A percentile compares a stretch with the other conserved stretches of the same genome.
These are phyloP conservation scores for Noccaea bulbosa DNA, from an alignment of 345 rosid species.

Conservation along the genomic window DNA sequence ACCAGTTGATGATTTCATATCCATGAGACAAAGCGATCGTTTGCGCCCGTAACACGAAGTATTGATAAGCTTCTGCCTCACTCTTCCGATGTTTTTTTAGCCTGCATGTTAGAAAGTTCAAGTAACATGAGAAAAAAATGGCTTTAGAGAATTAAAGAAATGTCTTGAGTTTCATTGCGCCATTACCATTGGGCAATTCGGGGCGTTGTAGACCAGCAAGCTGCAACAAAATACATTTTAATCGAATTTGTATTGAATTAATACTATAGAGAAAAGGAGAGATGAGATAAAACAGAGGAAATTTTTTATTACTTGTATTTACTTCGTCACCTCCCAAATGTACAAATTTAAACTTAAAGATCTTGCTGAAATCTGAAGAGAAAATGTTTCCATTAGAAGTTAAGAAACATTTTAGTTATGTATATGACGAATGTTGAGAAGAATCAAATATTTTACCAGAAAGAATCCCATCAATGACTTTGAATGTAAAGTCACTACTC, in stretches of 20 bases:
- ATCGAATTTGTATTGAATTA: slow-evolving; percentile 8
- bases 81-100: slow-evolving; percentile 49
- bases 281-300: slow-evolving; percentile 3
- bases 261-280: neutral
- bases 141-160: neutral
- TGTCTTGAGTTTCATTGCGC: slow-evolving; percentile 3
- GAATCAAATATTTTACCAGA: slow-evolving; percentile 50
- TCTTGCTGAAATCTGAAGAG: slow-evolving; percentile 69
- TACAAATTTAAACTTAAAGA: slow-evolving; percentile 69
- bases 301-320: slow-evolving; percentile 54
- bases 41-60: slow-evolving; percentile 69
- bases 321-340: slow-evolving; percentile 95
- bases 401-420: neutral
- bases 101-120: slow-evolving; percentile 46
- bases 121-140: neutral
- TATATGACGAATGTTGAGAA: slow-evolving; percentile 1
- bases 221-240: slow-evolving; percentile 45
- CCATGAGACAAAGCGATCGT: slow-evolving; percentile 66
- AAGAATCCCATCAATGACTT: slow-evolving; percentile 76
- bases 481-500: slow-evolving; percentile 68
- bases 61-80: slow-evolving; percentile 63
- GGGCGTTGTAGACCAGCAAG: slow-evolving; percentile 68
- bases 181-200: slow-evolving; percentile 59
- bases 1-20: slow-evolving; percentile 73
- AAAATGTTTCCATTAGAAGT: neutral